Evolutionary conservation across 2,329 filamentous ascomycete species (phyloP).

Genomic region (Sporothrix sp.): DNA sequence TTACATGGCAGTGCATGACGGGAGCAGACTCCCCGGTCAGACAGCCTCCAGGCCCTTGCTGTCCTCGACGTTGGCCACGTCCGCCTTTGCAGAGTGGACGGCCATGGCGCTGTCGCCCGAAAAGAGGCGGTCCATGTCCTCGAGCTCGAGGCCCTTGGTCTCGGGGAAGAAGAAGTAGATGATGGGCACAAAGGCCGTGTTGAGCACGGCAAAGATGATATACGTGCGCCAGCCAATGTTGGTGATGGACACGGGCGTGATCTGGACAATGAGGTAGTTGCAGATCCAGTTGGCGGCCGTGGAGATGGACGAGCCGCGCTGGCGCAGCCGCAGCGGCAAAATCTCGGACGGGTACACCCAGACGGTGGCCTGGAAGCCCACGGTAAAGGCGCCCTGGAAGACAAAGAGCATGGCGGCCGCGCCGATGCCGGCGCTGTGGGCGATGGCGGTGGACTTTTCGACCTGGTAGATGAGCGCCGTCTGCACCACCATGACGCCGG

Average conservation of each 20-base stretch:
- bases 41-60: background rate
- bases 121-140: constrained; percentile 50
- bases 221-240: constrained; percentile 50
- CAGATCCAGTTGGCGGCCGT: constrained; percentile 13
- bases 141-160: constrained; percentile 52
- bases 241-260: constrained; percentile 20
- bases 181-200: constrained; percentile 47
- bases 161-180: constrained; percentile 57
- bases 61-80: constrained; percentile 5
- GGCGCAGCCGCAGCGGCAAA: constrained; percentile 12
- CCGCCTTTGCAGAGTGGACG: constrained; percentile 5
- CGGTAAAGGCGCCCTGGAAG: constrained; percentile 21
- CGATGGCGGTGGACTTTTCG: constrained; percentile 3
- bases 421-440: constrained; percentile 43
- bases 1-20: background rate
- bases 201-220: constrained; percentile 57
- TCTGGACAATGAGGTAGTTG: constrained; percentile 12
- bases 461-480: constrained; percentile 27
- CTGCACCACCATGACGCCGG: constrained; percentile 28
- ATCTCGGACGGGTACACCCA: constrained; percentile 15
- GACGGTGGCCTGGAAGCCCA: constrained; percentile 23
- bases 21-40: too few species aligned
- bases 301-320: constrained; percentile 13
- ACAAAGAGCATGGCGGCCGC: constrained; percentile 49
- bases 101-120: constrained; percentile 21